phyloP scores from a whole-genome alignment of 345 rosid genomes.

The Hypericum perforatum region DNA sequence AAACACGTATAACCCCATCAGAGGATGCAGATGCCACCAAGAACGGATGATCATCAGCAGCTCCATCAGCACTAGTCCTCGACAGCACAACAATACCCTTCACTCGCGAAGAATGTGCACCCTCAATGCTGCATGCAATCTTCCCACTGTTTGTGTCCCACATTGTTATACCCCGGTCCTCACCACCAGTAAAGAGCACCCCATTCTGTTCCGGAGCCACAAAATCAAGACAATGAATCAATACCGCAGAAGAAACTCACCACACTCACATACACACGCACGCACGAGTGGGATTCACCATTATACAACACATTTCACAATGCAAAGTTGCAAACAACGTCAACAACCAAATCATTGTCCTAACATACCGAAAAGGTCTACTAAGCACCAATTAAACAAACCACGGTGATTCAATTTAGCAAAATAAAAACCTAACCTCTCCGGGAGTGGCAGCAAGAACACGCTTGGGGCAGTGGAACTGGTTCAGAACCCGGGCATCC shows the following conservation, averaged over 20 bases:
- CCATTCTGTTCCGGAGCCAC: constrained; percentile 42
- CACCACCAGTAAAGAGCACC: constrained; percentile 74
- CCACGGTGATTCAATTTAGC: neutral
- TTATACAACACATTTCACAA: too few relatives aligned
- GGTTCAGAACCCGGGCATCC: constrained; percentile 65
- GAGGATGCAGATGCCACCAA: constrained; percentile 79
- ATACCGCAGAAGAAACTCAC: neutral
- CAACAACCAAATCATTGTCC: too few relatives aligned
- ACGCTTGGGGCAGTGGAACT: constrained; percentile 50
- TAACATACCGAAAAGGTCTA: too few relatives aligned
- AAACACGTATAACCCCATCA: constrained; percentile 82
- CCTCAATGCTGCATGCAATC: constrained; percentile 60
- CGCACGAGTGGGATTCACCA: neutral
- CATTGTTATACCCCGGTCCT: constrained; percentile 68
- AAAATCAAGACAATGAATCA: neutral
- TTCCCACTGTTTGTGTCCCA: constrained; percentile 86
- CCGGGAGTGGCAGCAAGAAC: constrained; percentile 76
- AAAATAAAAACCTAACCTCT: constrained; percentile 36
- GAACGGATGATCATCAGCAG: constrained; percentile 49
- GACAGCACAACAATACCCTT: constrained; percentile 76
- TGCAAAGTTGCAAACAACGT: too few relatives aligned
- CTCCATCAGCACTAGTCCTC: constrained; percentile 30
- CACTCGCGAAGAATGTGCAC: constrained; percentile 74
- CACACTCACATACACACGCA: neutral
- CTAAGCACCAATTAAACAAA: neutral